Evolutionary conservation across 306 rosid genomes (phyloP).

Genomic region (Lathyrus sativus): DNA sequence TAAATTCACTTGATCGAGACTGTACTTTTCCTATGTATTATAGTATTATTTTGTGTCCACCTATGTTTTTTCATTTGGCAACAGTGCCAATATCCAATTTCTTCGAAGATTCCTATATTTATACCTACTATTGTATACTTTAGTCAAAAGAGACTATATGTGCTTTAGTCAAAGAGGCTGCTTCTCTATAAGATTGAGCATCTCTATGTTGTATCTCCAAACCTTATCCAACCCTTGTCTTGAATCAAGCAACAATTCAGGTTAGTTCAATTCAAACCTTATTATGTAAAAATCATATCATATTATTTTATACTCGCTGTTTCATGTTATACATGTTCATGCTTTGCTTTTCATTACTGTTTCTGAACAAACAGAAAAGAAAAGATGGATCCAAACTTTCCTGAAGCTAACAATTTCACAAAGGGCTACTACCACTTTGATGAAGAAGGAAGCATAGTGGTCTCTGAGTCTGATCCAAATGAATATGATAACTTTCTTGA

Average conservation of each 20-base stretch:
- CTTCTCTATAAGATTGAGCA: neutral
- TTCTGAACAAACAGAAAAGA: neutral
- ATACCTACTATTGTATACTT: neutral
- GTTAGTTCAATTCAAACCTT: slow-evolving; percentile 12
- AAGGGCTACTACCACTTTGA: slow-evolving; percentile 17
- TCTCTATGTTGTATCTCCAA: neutral
- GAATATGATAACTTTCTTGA: neutral
- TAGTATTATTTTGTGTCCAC: neutral
- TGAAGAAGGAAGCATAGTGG: neutral
- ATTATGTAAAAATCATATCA: neutral
- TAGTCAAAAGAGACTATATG: neutral
- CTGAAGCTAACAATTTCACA: neutral
- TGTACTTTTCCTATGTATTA: neutral
- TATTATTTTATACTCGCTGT: neutral
- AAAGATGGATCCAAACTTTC: slow-evolving; percentile 45
- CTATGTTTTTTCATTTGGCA: neutral
- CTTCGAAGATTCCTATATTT: slow-evolving; percentile 6
- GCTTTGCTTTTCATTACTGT: slow-evolving; percentile 9
- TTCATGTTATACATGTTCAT: neutral
- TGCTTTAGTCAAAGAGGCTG: slow-evolving; percentile 1
- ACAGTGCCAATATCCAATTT: neutral
- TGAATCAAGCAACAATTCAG: neutral
- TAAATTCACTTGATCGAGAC: neutral
- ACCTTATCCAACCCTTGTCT: neutral
- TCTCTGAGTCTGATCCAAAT: slow-evolving; percentile 10